Evolutionary conservation across 257 asterid species (phyloP).

Genomic region (Scutellaria baicalensis): DNA sequence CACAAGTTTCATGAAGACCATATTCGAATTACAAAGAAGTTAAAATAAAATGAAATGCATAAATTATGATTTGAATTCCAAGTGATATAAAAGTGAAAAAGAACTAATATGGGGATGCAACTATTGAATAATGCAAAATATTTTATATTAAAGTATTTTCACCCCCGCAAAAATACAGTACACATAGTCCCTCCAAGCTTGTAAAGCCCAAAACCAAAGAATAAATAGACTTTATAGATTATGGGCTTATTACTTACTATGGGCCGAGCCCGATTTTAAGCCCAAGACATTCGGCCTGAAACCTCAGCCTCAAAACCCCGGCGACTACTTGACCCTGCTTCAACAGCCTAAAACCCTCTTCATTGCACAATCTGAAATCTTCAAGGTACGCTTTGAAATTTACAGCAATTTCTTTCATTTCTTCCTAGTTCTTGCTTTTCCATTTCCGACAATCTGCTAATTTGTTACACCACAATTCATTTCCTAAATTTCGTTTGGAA

Average conservation of each 20-base stretch:
- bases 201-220: too few relatives aligned
- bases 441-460: not conserved
- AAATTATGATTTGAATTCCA: too few relatives aligned
- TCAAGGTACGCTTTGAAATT: constrained; percentile 1
- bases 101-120: too few relatives aligned
- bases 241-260: not conserved
- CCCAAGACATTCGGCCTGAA: constrained; percentile 1
- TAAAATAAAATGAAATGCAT: too few relatives aligned
- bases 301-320: not conserved
- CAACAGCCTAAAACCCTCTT: constrained; percentile 17
- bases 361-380: constrained; percentile 10
- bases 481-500: not conserved
- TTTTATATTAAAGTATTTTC: too few relatives aligned
- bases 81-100: too few relatives aligned
- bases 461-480: not conserved
- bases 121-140: too few relatives aligned
- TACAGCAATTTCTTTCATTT: not conserved
- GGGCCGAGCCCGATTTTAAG: not conserved
- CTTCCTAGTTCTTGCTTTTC: not conserved
- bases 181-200: too few relatives aligned
- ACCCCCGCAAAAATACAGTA: too few relatives aligned
- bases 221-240: too few relatives aligned
- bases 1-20: not conserved
- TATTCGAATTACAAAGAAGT: not conserved
- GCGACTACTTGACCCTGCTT: not conserved